Base-by-base conservation (phyloP, 805 yeast genomes). In the Hanseniaspora occidentalis region DNA sequence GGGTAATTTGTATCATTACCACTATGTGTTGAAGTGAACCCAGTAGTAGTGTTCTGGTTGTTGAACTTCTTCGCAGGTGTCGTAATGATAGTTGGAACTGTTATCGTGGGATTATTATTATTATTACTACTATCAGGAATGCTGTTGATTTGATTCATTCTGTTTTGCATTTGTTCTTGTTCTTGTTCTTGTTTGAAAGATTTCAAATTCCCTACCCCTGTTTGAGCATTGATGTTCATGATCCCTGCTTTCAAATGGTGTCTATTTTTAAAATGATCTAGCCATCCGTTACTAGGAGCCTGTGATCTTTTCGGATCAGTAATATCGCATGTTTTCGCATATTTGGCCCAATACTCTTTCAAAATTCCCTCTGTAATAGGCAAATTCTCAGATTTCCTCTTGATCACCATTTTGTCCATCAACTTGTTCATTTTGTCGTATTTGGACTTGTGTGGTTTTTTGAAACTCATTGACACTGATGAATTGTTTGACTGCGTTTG, bases 211-310 rank as follows among this genome's bases (percentile, higher is more conserved):
- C n/a, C 14, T 13, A 3, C 11, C 13, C 14, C 5, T 2, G 20
- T 35, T 16, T 37, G 29, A 20, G 16, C 25, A 6, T 22, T 22
- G 10, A 16, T 35, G 10, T 41, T 41, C 2, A 41, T 34, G 16
- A 35, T 26, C 17, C 35, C 36, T 9, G 35, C 20, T 20, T 41
- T 41, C 13, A 71, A 53, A 1, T 72, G 77, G 49, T 75, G 78
- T 38, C 79, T 57, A 47, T 71, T 74, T 53, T 75, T 75, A 55
- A 75, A 75, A 49, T 71, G 77, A 10, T 72, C 61, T 34, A 75
- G 55, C 81, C 81, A 75, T 7, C 82, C 82, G 52, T 75, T 79
- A 47, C 76, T 69, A 46, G 73, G 75, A 13, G 68, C 64, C 21
- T 64, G 66, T 41, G 70, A 53, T 41, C 82, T 57, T 50, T 75